phyloP scores from a whole-genome alignment of 2,329 filamentous ascomycete genomes.

The Diatrype stigma region DNA sequence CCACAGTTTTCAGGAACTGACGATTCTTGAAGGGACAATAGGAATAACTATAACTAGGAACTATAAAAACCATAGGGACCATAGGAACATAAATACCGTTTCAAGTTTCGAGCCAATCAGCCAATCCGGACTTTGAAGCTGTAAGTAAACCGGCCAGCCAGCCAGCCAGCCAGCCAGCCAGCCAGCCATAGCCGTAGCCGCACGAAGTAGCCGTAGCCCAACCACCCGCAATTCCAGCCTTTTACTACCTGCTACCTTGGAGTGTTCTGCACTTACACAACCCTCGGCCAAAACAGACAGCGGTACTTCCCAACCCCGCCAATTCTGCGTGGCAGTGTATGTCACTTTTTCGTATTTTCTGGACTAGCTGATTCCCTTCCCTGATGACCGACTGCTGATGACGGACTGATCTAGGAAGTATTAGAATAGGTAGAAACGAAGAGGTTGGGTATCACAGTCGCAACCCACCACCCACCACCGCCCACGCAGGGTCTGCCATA shows the following conservation, averaged over 20 bases:
- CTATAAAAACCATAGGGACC: too few species aligned
- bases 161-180: not conserved
- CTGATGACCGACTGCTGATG: not conserved
- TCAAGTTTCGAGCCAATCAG: too few species aligned
- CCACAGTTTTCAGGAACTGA: not conserved
- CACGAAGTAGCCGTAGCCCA: not conserved
- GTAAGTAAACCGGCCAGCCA: not conserved
- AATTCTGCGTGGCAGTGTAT: not conserved
- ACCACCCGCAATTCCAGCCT: not conserved
- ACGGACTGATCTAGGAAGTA: not conserved
- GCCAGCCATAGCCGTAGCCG: not conserved
- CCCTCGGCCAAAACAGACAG: not conserved
- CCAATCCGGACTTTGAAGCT: not conserved
- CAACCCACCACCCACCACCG: too few species aligned
- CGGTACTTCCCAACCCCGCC: not conserved
- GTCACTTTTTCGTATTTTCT: not conserved
- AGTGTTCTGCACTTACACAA: too few species aligned
- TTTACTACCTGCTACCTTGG: too few species aligned
- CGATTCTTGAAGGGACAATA: not conserved
- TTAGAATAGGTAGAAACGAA: not conserved
- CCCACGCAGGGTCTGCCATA: not conserved
- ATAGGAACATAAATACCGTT: too few species aligned
- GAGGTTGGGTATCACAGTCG: slow-evolving; percentile 1
- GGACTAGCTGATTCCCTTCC: too few species aligned
- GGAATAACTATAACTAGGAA: too few species aligned